These are phyloP conservation scores for Verticillium isaacii DNA, from an alignment of 2,329 filamentous ascomycete species.

Conservation along the genomic window DNA sequence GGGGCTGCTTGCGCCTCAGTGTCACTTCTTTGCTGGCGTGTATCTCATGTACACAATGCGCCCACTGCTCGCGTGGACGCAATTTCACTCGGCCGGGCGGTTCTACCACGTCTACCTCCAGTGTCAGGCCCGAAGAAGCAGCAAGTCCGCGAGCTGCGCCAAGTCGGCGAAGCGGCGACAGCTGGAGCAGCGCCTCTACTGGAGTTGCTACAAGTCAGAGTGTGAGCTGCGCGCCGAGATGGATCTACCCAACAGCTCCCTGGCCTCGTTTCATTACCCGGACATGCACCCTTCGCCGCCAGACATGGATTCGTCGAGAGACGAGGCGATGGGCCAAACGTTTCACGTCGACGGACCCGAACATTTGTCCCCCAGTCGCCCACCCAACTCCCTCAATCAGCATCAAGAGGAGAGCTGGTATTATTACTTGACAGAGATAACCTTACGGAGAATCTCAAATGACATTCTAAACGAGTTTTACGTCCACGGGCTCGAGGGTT, in stretches of 20 bases:
- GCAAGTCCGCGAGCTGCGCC: constrained; percentile 6
- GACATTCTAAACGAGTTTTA: constrained; percentile 27
- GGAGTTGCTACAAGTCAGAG: constrained; percentile 38
- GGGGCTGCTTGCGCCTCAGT: constrained; percentile 27
- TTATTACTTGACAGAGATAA: constrained; percentile 38
- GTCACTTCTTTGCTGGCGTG: constrained; percentile 32
- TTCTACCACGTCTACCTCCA: constrained; percentile 28
- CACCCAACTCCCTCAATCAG: neutral
- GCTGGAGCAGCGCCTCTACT: constrained; percentile 34
- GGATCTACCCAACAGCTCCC: constrained; percentile 27
- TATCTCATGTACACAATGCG: constrained; percentile 33
- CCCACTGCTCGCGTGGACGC: constrained; percentile 30
- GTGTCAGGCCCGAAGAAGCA: constrained; percentile 10
- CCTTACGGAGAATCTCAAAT: constrained; percentile 34
- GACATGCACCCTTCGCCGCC: constrained; percentile 21
- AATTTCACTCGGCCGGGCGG: constrained; percentile 23
- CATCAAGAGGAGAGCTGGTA: constrained; percentile 33
- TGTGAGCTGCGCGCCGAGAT: constrained; percentile 34
- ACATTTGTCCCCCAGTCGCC: constrained; percentile 13
- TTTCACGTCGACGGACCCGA: constrained; percentile 5
- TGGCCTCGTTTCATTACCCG: constrained; percentile 28
- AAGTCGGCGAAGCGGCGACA: constrained; percentile 14
- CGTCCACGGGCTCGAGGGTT: constrained; percentile 13
- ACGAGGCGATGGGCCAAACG: neutral
- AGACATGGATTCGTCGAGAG: neutral